These are phyloP conservation scores for Teunomyces gatunensis DNA, from an alignment of 805 yeast species.

Conservation along the genomic window DNA sequence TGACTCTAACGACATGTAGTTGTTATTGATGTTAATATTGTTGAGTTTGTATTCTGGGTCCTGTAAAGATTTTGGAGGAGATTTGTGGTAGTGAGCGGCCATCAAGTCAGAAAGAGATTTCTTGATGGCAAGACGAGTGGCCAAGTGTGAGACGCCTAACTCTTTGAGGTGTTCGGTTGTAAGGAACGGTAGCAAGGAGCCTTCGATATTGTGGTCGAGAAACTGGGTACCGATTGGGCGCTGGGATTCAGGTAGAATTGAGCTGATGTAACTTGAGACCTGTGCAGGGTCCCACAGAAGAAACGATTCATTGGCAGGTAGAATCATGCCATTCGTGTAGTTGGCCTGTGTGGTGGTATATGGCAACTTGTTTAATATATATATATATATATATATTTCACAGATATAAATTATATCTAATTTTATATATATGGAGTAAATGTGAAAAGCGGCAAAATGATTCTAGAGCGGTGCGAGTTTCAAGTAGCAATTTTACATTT, in stretches of 20 bases:
- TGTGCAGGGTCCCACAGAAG: slow-evolving; percentile 47
- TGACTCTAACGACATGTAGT: slow-evolving; percentile 36
- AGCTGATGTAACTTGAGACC: slow-evolving; percentile 34
- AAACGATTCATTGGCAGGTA: slow-evolving; percentile 29
- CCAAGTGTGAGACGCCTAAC: slow-evolving; percentile 56
- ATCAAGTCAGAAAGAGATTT: slow-evolving; percentile 56
- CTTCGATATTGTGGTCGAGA: slow-evolving; percentile 62
- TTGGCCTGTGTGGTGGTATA: not conserved
- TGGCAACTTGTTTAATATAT: not conserved
- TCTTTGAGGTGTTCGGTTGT: slow-evolving; percentile 71
- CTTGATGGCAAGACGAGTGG: slow-evolving; percentile 59
- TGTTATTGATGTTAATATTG: slow-evolving; percentile 34
- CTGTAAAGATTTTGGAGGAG: slow-evolving; percentile 20
- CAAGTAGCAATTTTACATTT: slow-evolving; percentile 3
- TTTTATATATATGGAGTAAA: too few species aligned
- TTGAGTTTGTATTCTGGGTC: slow-evolving; percentile 30
- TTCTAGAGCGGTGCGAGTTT: not conserved
- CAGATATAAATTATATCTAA: too few species aligned
- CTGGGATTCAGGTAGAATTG: slow-evolving; percentile 21
- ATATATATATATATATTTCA: not conserved
- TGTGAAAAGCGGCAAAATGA: not conserved
- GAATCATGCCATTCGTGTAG: slow-evolving; percentile 4
- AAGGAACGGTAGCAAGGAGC: slow-evolving; percentile 67
- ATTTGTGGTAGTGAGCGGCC: slow-evolving; percentile 27
- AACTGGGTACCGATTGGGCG: slow-evolving; percentile 31